phyloP scores from a whole-genome alignment of 768 basidiomycete genomes.

The Trametes punicea region DNA sequence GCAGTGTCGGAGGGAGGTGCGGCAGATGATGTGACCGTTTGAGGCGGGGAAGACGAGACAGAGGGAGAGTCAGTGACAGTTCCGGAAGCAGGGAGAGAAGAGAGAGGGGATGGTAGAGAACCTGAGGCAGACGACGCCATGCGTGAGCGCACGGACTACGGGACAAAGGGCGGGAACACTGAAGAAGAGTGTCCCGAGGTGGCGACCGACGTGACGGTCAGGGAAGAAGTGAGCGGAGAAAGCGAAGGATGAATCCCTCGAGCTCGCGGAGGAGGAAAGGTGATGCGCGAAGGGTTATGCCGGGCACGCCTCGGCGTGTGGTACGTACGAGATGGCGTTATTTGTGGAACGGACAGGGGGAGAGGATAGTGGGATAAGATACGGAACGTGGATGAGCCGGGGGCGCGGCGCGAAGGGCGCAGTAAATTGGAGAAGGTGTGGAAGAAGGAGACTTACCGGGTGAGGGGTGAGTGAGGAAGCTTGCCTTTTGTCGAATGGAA shows the following conservation, averaged over 20 bases:
- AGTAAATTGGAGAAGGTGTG: background rate
- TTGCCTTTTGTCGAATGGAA: conserved; percentile 3
- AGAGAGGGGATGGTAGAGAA: conserved; percentile 19
- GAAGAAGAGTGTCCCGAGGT: background rate
- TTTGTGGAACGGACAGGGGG: background rate
- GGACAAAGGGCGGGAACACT: background rate
- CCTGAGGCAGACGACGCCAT: conserved; percentile 14
- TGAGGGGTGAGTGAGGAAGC: background rate
- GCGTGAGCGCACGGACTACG: background rate
- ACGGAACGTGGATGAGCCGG: conserved; percentile 1
- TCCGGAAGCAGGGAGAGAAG: conserved; percentile 20
- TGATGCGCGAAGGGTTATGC: background rate
- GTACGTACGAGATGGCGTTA: background rate
- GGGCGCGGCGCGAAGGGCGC: background rate
- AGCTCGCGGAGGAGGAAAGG: background rate
- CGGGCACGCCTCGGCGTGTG: background rate
- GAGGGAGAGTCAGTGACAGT: conserved; percentile 19
- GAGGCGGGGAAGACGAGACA: conserved; percentile 19
- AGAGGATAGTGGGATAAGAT: background rate
- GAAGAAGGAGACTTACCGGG: conserved; percentile 8
- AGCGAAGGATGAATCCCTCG: background rate
- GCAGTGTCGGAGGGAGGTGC: background rate
- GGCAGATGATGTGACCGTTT: background rate
- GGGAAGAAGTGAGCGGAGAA: background rate
- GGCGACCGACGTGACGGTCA: background rate